Base-by-base conservation (phyloP, 345 rosid genomes). In the Punica granatum region DNA sequence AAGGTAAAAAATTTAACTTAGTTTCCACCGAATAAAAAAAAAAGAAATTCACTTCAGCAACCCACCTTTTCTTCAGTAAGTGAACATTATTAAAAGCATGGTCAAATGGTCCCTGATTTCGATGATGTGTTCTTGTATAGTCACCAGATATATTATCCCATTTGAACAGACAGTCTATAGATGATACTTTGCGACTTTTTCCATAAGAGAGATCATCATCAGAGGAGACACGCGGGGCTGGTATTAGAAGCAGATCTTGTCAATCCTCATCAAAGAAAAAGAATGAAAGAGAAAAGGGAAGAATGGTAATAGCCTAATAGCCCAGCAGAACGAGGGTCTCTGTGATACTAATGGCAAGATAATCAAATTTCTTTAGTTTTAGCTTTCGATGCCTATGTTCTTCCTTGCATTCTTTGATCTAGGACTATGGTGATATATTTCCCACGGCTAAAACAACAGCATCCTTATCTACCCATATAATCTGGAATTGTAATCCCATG, bases 61-160 rank as follows among this genome's bases (percentile, higher is more conserved):
- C 68, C 41, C 51, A 89, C 98, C 90, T 82, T 74, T 82, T 87
- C 75, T 78, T 76, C 69, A 30, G 77, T 60, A 44, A 48, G 48
- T 67, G 62, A 42, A 79, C 75, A 72, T 74, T 23, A 66, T 66
- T 78, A 71, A 76, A 79, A 74, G 76, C 68, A 80, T 70, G 72
- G 72, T 66, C 79, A 64, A 74, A 68, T 64, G 75, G 42, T 70
- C 78, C 75, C 58, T 61, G 36, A 4, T 76, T 65, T 59, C 75
- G 83, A 77, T 66, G 67, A 10, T 2, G 10, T 25, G 31, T 10
- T 33, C 73, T 74, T 72, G 69, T 25, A 54, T 75, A 77, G 37
- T 78, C 70, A 70, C 69, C 72, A 65, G 79, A 75, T 37, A 34
- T 51, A 41, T 43, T 72, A 54, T 80, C 81, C 71, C 62, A 61